A percentile compares a stretch with the other conserved stretches of the same genome.
These are phyloP conservation scores for Abortiporus biennis DNA, from an alignment of 1,284 basidiomycete species.

Conservation along the genomic window DNA sequence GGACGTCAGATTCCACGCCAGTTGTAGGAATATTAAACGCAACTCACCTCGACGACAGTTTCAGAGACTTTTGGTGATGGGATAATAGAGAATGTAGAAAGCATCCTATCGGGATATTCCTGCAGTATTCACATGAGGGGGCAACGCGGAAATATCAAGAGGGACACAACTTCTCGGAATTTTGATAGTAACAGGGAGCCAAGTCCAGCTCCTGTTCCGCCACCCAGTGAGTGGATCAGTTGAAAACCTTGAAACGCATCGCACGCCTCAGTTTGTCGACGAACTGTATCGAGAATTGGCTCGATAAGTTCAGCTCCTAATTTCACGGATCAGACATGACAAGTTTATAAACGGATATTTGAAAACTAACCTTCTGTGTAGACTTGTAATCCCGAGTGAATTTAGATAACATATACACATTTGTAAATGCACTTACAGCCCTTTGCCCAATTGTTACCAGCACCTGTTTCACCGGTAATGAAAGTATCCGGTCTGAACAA, in stretches of 20 bases:
- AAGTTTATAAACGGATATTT: not conserved
- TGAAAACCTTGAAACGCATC: slow-evolving; percentile 95
- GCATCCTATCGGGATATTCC: slow-evolving; percentile 92
- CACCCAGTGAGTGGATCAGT: slow-evolving; percentile 88
- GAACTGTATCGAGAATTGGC: slow-evolving; percentile 69
- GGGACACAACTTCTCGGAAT: slow-evolving; percentile 64
- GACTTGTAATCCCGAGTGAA: too few species aligned
- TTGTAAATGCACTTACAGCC: slow-evolving; percentile 55
- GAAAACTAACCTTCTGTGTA: slow-evolving; percentile 74
- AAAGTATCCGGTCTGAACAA: slow-evolving; percentile 91
- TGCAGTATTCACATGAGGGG: slow-evolving; percentile 31
- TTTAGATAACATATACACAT: too few species aligned
- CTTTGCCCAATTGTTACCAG: slow-evolving; percentile 94
- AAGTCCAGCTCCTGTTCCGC: slow-evolving; percentile 87
- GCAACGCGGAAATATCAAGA: slow-evolving; percentile 24
- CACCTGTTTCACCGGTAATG: slow-evolving; percentile 67
- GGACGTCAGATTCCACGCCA: slow-evolving; percentile 6
- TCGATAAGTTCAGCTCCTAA: slow-evolving; percentile 90
- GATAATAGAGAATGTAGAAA: slow-evolving; percentile 88
- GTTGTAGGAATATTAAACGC: slow-evolving; percentile 8
- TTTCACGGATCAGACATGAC: slow-evolving; percentile 3
- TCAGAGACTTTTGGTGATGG: slow-evolving; percentile 95
- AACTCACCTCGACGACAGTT: slow-evolving; percentile 87
- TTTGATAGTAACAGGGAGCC: slow-evolving; percentile 82
- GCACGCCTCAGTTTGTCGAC: slow-evolving; percentile 74